Evolutionary conservation across 495 filamentous ascomycete genomes (phyloP).

Genomic region (Aspergillus panamensis): DNA sequence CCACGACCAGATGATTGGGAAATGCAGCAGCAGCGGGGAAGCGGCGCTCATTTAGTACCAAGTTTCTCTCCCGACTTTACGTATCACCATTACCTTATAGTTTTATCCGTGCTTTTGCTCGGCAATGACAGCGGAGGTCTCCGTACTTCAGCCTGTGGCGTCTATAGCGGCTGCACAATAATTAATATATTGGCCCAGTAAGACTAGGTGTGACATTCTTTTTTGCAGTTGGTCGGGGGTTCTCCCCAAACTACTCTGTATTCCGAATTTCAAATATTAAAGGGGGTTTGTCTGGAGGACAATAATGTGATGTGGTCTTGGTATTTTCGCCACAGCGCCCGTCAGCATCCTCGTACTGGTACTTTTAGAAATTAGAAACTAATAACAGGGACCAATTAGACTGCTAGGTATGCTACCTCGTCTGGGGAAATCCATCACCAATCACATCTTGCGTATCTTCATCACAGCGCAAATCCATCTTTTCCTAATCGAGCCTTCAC

Average conservation of each 20-base stretch:
- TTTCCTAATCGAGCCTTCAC: not conserved
- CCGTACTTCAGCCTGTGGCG: not conserved
- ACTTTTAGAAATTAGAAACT: too few relatives aligned
- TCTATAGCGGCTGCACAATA: not conserved
- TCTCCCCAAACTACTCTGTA: too few relatives aligned
- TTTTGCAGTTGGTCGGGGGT: too few relatives aligned
- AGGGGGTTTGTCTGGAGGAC: too few relatives aligned
- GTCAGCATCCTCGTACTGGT: too few relatives aligned
- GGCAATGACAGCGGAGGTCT: not conserved
- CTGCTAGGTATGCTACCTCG: too few relatives aligned
- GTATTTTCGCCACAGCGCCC: too few relatives aligned
- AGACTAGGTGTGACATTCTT: too few relatives aligned
- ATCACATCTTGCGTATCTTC: not conserved
- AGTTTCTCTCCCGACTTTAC: not conserved
- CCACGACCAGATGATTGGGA: not conserved
- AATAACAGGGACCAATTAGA: too few relatives aligned
- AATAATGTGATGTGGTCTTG: too few relatives aligned
- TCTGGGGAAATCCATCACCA: not conserved
- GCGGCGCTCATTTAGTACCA: not conserved
- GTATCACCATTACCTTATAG: slow-evolving; percentile 2
- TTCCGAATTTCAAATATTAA: too few relatives aligned
- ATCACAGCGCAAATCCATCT: not conserved
- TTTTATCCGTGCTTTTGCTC: not conserved
- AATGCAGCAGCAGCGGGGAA: not conserved
- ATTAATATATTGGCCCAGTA: not conserved